Base-by-base conservation (phyloP, 768 basidiomycete genomes). In the Lactarius sp. region DNA sequence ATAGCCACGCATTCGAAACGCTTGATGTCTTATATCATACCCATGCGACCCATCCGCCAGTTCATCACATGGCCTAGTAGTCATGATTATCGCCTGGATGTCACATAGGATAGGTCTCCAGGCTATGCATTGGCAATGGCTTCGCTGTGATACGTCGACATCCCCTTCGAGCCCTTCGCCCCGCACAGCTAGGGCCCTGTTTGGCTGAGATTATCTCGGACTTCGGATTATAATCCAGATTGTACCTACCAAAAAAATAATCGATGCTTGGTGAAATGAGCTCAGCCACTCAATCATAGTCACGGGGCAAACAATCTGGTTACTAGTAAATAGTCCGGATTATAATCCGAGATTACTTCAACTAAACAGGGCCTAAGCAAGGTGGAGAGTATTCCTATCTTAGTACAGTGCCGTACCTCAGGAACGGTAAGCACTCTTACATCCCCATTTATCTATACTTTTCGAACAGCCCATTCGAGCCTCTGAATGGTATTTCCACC, bases 401-500 rank as follows among this genome's bases (percentile, higher is more conserved):
- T 10, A 27, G 22, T 27, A 27, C 47, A 27, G 47, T 18, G 20
- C 9, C 8, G 8, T n/a, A 13, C n/a, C 39, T 9, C 46, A 10
- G 14, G 4, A 44, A 44, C 14, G 20, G 46, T 49, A 20, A 20
- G 44, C 10, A 50, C 6, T 6, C 33, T 31, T 20, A 3, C 4
- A 47, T 16, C 2, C 4, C 22, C 6, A 34, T 52, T 41, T 16
- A 39, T n/a, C 34, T 60, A 64, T 3, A 59, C 18, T 47, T 52
- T 66, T 46, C 36, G 61, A 20, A 66, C 52, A 34, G 34, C 56
- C 65, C 65, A 66, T 9, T 63, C 57, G 18, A 63, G 51, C 34
- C 34, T 66, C 61, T 58, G 59, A 34, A 31, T 57, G 42, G 52
- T 6, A 4, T 36, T 1, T 1, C 61, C 62, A 31, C 37, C 61